These are phyloP conservation scores for Podospora bellae-mahoneyi DNA, from an alignment of 495 filamentous ascomycete genomes.

Conservation along the genomic window DNA sequence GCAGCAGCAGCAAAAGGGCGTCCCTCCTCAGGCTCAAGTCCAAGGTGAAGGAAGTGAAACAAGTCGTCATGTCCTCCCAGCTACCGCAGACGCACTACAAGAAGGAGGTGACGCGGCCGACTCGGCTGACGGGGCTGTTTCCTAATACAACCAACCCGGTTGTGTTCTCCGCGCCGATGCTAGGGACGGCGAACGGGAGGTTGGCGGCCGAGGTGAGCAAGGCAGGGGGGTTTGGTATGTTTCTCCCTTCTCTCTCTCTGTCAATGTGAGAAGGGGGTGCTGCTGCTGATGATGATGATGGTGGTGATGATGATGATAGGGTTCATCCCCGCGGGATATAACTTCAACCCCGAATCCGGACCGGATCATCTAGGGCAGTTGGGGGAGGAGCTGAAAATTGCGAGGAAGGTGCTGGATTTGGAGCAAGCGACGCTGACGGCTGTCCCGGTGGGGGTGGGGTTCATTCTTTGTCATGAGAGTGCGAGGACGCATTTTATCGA, in stretches of 20 bases:
- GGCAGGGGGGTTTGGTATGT: constrained; percentile 62
- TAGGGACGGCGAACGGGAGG: constrained; percentile 56
- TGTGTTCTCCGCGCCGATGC: constrained; percentile 70
- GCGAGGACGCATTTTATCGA: constrained; percentile 30
- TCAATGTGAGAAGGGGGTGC: too few species aligned
- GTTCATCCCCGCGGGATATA: constrained; percentile 38
- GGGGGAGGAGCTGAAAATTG: constrained; percentile 37
- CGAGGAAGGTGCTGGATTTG: constrained; percentile 28
- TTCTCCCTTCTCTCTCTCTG: too few species aligned
- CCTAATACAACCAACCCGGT: constrained; percentile 59
- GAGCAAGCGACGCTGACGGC: constrained; percentile 21
- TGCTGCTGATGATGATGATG: not conserved
- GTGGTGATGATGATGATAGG: constrained; percentile 23
- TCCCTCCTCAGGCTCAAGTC: not conserved
- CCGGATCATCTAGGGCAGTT: constrained; percentile 14
- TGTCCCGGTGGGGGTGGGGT: constrained; percentile 41
- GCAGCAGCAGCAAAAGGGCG: not conserved
- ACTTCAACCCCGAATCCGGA: constrained; percentile 27
- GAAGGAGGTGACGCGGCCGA: not conserved
- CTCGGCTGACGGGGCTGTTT: constrained; percentile 36
- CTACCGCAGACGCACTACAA: not conserved
- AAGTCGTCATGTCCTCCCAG: not conserved
- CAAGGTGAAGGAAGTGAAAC: not conserved
- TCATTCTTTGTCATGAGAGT: constrained; percentile 32
- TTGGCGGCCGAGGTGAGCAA: constrained; percentile 62